Percentiles rank a stretch among this genome's conserved stretches.
phyloP scores from a whole-genome alignment of 78 protist species.

The Dictyostelium capitatum region DNA sequence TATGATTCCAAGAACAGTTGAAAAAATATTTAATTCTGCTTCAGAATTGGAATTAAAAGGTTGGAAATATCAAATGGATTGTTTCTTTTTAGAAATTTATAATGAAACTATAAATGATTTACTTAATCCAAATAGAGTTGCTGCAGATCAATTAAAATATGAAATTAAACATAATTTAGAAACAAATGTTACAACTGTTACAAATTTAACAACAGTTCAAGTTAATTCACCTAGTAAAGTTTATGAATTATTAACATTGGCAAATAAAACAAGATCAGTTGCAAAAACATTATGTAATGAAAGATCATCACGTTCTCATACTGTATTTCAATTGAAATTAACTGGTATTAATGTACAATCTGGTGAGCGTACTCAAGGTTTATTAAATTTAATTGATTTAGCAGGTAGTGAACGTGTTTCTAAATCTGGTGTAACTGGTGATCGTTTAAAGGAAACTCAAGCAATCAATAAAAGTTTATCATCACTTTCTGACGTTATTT shows the following conservation, averaged over 20 bases:
- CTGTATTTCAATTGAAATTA: constrained; percentile 86
- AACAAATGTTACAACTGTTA: background rate
- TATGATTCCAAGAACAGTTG: constrained; percentile 86
- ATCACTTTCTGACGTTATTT: constrained; percentile 92
- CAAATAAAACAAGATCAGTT: constrained; percentile 74
- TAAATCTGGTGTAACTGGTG: constrained; percentile 46
- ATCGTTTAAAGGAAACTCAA: constrained; percentile 92
- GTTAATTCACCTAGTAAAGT: constrained; percentile 68
- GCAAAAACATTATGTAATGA: constrained; percentile 90
- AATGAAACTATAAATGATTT: constrained; percentile 87
- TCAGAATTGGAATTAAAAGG: constrained; percentile 44
- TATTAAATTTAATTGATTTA: constrained; percentile 86
- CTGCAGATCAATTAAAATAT: constrained; percentile 3
- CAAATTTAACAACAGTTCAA: constrained; percentile 32
- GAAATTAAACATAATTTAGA: constrained; percentile 65
- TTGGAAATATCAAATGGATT: constrained; percentile 77
- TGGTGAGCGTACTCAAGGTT: constrained; percentile 56
- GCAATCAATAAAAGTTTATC: constrained; percentile 93
- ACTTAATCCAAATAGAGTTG: background rate
- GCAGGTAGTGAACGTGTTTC: constrained; percentile 89
- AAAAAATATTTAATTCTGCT: constrained; percentile 58
- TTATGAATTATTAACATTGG: constrained; percentile 39
- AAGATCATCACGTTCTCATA: constrained; percentile 90
- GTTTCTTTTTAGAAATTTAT: constrained; percentile 86
- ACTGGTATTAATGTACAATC: constrained; percentile 64